Conservation (phyloP, 2,329 filamentous ascomycete species). For the Byssochlamys sp. region DNA sequence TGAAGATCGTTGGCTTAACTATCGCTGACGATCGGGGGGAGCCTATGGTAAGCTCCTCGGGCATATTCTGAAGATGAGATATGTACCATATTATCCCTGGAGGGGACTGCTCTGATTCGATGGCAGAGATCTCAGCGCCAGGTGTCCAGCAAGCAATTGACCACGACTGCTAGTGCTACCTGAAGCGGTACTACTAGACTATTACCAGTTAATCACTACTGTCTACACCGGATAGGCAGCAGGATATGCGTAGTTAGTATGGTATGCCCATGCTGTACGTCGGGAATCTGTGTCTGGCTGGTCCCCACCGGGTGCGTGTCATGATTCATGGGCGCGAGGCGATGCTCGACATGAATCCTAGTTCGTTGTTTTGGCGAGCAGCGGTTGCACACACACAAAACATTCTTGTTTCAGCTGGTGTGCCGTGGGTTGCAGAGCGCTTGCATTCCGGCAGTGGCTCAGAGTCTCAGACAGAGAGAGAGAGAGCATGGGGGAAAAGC, state of each 20-base stretch:
- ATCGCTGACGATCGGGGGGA: too few relatives aligned
- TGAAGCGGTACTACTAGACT: not conserved
- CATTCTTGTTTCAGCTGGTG: not conserved
- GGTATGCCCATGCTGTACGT: not conserved
- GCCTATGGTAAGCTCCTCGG: too few relatives aligned
- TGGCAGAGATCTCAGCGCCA: not conserved
- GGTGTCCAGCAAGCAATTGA: not conserved
- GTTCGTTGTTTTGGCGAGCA: not conserved
- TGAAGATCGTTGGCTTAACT: too few relatives aligned
- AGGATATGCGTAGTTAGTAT: not conserved
- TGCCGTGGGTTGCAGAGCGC: not conserved
- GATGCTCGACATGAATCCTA: not conserved
- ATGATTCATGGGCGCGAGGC: not conserved
- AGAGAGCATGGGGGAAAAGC: not conserved
- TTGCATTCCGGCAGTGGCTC: not conserved
- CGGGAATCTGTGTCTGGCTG: not conserved
- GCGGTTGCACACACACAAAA: not conserved
- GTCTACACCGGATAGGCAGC: not conserved
- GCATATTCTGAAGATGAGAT: not conserved
- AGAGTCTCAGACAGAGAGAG: not conserved
- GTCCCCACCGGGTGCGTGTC: not conserved
- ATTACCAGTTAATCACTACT: not conserved
- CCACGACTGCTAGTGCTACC: not conserved
- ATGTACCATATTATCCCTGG: not conserved
- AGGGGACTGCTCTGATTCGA: not conserved